phyloP scores from a whole-genome alignment of 805 yeast species.

The Candida xyloterini region DNA sequence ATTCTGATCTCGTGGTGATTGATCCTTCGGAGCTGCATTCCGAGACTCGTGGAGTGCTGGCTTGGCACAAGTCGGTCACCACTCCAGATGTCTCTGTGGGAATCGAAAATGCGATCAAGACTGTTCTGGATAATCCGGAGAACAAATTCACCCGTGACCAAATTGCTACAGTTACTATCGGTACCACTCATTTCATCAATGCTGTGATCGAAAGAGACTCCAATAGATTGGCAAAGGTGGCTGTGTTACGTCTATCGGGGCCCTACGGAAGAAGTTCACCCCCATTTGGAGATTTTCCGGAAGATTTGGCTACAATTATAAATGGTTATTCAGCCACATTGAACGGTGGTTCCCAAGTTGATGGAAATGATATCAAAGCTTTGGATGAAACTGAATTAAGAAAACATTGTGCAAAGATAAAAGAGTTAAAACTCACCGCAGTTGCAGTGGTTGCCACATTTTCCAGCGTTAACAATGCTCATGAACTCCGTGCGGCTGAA shows the following conservation, averaged over 20 bases:
- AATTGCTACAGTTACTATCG: constrained; percentile 7
- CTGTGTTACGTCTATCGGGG: constrained; percentile 5
- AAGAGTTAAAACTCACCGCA: constrained; percentile 1
- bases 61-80: constrained; percentile 9
- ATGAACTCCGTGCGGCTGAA: constrained; percentile 3
- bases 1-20: constrained; percentile 9
- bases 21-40: constrained; percentile 12
- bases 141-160: constrained; percentile 1
- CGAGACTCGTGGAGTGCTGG: constrained; percentile 12
- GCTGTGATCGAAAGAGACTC: constrained; percentile 9
- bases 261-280: constrained; percentile 7
- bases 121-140: constrained; percentile 1
- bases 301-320: constrained; percentile 4
- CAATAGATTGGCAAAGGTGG: constrained; percentile 6
- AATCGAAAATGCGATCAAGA: constrained; percentile 5
- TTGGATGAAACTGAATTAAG: constrained; percentile 2
- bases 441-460: constrained; percentile 8
- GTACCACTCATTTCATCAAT: constrained; percentile 10
- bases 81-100: constrained; percentile 9
- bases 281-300: constrained; percentile 9
- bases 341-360: constrained; percentile 6
- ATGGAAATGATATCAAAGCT: constrained; percentile 4
- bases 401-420: constrained; percentile 1
- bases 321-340: constrained; percentile 6
- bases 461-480: constrained; percentile 4